Base-by-base conservation (phyloP, 768 basidiomycete genomes). In the Mycena sanguinolenta region DNA sequence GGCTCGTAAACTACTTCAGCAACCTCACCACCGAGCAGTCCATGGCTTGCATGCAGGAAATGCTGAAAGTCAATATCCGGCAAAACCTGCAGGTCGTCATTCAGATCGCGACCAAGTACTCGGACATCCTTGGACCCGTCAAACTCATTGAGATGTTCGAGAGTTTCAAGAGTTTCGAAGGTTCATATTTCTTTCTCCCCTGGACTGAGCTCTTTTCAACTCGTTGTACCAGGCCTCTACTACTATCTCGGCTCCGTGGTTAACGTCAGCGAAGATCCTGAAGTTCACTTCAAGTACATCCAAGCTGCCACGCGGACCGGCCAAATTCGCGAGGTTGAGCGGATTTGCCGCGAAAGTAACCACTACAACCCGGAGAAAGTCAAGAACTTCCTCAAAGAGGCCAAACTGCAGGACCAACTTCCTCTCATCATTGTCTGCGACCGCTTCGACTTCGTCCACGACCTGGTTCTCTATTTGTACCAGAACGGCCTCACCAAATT, bases 331-430 rank as follows among this genome's bases (percentile, higher is more conserved):
- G 98, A 99, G 80, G 98, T 99, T 65, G 98, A 99, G 83, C 96
- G 98, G 54, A 97, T 99, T 77, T 98, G 97, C 79, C 88, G 98
- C 63, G 98, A 99, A 84, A 96, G 94, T 81, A 98, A 99, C 83
- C 87, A 86, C 83, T 99, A 99, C 88, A 98, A 97, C 81, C 95
- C 98, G 1, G 98, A 99, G 86, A 99, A 99, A 83, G 98, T 99
- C 89, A 99, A 99, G 88, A 99, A 99, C 84, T 99, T 98, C 92
- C 90, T 98, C 81, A 98, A 98, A 82, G 98, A 99, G 79, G 97
- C 98, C 77, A 97, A 98, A 77, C 91, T 99, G 32, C 84, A 91
- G 42, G 98, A 99, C 79, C 98, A 99, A 79, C 91, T 99, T 42
- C 98, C 98, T 5, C 91, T 99, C 75, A 99, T 99, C 86, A 99